Conservation (phyloP, 108 stramenopile genomes). For the Skeletonema grethae region DNA sequence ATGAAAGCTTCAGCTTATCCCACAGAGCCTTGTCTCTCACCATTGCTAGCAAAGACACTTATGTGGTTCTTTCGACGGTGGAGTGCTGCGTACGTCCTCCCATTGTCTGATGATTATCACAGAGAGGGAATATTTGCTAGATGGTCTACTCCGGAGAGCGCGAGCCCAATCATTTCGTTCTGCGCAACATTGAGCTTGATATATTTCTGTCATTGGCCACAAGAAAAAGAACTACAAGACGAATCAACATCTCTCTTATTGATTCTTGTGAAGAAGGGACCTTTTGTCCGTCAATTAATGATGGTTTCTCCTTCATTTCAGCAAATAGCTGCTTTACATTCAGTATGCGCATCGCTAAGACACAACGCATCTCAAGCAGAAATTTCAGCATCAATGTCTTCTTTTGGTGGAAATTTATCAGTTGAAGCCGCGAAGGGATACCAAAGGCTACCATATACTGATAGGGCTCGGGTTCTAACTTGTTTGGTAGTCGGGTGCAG, state of each 20-base stretch:
- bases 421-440: conserved; percentile 65
- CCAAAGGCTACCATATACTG: conserved; percentile 72
- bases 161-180: conserved; percentile 69
- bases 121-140: conserved; percentile 48
- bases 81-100: conserved; percentile 77
- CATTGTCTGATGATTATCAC: conserved; percentile 51
- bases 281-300: conserved; percentile 54
- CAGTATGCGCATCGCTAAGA: conserved; percentile 66
- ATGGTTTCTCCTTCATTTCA: conserved; percentile 64
- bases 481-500: conserved; percentile 69
- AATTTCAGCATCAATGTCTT: conserved; percentile 46
- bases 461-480: conserved; percentile 66
- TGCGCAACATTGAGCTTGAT: conserved; percentile 68
- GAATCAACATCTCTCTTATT: conserved; percentile 56
- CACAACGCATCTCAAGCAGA: conserved; percentile 59
- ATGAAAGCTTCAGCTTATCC: conserved; percentile 63
- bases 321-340: conserved; percentile 63
- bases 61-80: conserved; percentile 82
- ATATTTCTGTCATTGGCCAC: conserved; percentile 87
- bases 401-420: conserved; percentile 37
- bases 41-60: conserved; percentile 74
- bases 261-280: conserved; percentile 60
- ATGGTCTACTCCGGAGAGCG: conserved; percentile 63
- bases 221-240: conserved; percentile 77
- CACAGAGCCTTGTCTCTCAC: conserved; percentile 64